Conservation (phyloP, 2,329 filamentous ascomycete genomes). For the Cordyceps militaris region DNA sequence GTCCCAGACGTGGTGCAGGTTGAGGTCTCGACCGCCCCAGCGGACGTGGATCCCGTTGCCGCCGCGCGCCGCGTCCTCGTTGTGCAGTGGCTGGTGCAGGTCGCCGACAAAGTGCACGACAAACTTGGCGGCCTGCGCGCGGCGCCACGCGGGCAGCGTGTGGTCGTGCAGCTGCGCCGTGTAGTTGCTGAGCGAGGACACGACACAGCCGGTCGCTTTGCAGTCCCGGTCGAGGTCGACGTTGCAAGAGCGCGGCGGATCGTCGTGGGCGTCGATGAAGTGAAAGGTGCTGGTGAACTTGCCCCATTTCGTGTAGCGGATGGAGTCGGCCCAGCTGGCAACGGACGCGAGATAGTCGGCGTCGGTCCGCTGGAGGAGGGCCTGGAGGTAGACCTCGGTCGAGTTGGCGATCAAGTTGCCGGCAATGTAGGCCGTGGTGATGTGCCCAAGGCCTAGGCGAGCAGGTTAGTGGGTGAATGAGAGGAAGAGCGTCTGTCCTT, state of each 20-base stretch:
- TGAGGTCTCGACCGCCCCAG: conserved; percentile 50
- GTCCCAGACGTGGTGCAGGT: conserved; percentile 71
- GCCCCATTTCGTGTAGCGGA: conserved; percentile 58
- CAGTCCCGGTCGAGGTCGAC: conserved; percentile 56
- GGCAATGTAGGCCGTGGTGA: conserved; percentile 58
- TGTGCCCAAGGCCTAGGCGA: conserved; percentile 52
- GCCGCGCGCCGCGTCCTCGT: conserved; percentile 55
- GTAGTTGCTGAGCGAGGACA: conserved; percentile 54
- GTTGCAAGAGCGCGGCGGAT: conserved; percentile 49
- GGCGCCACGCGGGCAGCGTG: conserved; percentile 36
- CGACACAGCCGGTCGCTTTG: conserved; percentile 53
- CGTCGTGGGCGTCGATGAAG: conserved; percentile 63
- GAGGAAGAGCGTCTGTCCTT: not conserved
- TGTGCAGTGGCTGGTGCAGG: conserved; percentile 62
- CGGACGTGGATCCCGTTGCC: conserved; percentile 62
- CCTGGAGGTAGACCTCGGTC: conserved; percentile 51
- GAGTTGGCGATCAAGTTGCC: conserved; percentile 50
- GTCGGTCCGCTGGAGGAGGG: conserved; percentile 46
- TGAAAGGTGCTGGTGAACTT: conserved; percentile 56
- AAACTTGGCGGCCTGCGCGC: conserved; percentile 57
- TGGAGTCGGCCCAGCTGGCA: conserved; percentile 61
- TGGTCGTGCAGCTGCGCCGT: conserved; percentile 47
- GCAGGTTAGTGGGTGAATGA: not conserved
- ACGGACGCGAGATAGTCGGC: conserved; percentile 54
- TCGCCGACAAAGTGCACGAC: conserved; percentile 63